Evolutionary conservation across 2,329 filamentous ascomycete genomes (phyloP), one percentile per base, ranked within the genome.

Genomic region (Fusarium chaquense): DNA sequence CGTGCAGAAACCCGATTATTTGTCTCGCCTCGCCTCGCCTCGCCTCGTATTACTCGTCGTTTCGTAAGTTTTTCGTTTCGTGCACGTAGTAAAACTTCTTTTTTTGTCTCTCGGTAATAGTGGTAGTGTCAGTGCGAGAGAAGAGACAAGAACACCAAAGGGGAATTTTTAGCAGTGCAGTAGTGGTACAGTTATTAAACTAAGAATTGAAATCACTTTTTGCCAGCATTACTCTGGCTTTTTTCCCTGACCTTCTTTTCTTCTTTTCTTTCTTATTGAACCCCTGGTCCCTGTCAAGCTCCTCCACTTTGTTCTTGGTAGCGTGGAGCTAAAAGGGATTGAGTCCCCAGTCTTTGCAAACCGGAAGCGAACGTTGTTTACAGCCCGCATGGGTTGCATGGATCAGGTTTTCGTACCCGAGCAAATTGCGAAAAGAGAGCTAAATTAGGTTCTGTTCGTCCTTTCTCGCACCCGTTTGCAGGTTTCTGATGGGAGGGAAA

Each of bases 161-260:
- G 13, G 33, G 33, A 26, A 32, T 6, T 20, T 33, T 13, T 22
- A n/a, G 58, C 28, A 28, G 28, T 11, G 28, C 28, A 63, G 38
- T 44, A 62, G 13, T 36, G 28, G 32, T 47, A 35, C 58, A 61
- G 18, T 38, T 40, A 38, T 26, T 24, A 57, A 26, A 53, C 54
- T 59, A 58, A 26, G 49, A 56, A 20, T 20, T 45, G 40, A 54
- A 44, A 32, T 32, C 38, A 44, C 36, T 40, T 62, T 45, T 40
- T 36, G 41, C 50, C 26, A 20, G 38, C 50, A 38, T 38, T 35
- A 10, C 13, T 40, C 22, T n/a, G 12, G 7, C n/a, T 30, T 22
- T 24, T 51, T 24, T 51, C 11, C 44, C 28, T 46, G 44, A 46
- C 44, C 49, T 51, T 51, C 35, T 26, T 10, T 26, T 40, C 24